A percentile compares a stretch with the other conserved stretches of the same genome.
Conservation (phyloP, 2,329 filamentous ascomycete genomes). For the Ascochyta fabae region DNA sequence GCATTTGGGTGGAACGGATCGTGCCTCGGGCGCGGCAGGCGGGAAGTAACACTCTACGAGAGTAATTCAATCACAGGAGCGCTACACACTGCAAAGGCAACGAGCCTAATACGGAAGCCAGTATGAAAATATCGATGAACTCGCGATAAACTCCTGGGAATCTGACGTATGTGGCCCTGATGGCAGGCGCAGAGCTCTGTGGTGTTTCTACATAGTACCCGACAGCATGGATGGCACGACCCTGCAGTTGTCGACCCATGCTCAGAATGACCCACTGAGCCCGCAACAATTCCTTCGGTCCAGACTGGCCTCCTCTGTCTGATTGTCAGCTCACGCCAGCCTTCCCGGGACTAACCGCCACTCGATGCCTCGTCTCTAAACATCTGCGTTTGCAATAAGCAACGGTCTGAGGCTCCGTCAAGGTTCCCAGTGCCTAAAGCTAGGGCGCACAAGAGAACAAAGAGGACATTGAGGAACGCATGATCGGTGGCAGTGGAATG, state of each 20-base stretch:
- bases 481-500: slow-evolving; percentile 1
- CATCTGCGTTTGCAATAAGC: background rate
- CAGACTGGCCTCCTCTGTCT: background rate
- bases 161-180: slow-evolving; percentile 7
- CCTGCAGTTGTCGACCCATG: slow-evolving; percentile 4
- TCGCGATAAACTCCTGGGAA: background rate
- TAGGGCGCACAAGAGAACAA: background rate
- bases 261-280: background rate
- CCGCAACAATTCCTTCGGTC: background rate
- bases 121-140: background rate
- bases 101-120: background rate
- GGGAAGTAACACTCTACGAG: background rate
- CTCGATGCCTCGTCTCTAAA: background rate
- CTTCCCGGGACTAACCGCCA: background rate
- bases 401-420: background rate
- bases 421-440: background rate
- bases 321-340: slow-evolving; percentile 5
- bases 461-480: background rate
- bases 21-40: background rate
- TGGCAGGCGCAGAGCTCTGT: background rate
- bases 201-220: background rate
- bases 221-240: slow-evolving; percentile 4
- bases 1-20: background rate
- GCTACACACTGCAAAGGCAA: background rate
- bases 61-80: background rate